phyloP scores from a whole-genome alignment of 2,329 filamentous ascomycete species.

The Talaromyces sp. region DNA sequence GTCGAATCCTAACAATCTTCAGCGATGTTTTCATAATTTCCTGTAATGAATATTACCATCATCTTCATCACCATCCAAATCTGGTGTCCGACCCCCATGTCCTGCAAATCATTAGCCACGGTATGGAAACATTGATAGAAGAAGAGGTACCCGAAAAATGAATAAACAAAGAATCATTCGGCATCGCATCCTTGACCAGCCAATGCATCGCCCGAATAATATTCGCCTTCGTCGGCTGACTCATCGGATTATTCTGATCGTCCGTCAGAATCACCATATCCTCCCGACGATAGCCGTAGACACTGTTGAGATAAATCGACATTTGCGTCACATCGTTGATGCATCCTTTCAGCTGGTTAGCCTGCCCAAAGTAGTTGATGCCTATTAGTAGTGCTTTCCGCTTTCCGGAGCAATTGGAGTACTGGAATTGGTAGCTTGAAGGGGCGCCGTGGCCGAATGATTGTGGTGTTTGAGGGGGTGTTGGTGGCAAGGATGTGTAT shows the following conservation, averaged over 20 bases:
- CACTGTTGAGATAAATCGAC: slow-evolving; percentile 79
- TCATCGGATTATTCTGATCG: slow-evolving; percentile 96
- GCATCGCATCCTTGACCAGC: slow-evolving; percentile 89
- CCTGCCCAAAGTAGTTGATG: slow-evolving; percentile 93
- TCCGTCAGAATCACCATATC: slow-evolving; percentile 98
- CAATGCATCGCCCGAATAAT: slow-evolving; percentile 96
- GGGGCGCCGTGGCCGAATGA: slow-evolving; percentile 78
- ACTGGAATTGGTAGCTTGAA: slow-evolving; percentile 79
- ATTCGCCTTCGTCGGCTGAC: slow-evolving; percentile 90
- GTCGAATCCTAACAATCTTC: slow-evolving; percentile 55
- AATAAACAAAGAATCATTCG: slow-evolving; percentile 93
- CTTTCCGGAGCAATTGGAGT: slow-evolving; percentile 83
- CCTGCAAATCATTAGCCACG: slow-evolving; percentile 42
- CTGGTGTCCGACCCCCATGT: slow-evolving; percentile 71
- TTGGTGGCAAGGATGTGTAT: slow-evolving; percentile 7
- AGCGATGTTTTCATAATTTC: background rate
- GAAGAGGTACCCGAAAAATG: slow-evolving; percentile 76
- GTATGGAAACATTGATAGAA: background rate
- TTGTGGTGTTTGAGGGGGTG: slow-evolving; percentile 57
- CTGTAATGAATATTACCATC: slow-evolving; percentile 48
- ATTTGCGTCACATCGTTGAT: slow-evolving; percentile 98
- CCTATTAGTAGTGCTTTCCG: slow-evolving; percentile 88
- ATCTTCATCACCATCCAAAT: slow-evolving; percentile 71
- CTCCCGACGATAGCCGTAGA: slow-evolving; percentile 86
- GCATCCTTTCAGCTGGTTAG: slow-evolving; percentile 82